phyloP scores from a whole-genome alignment of 139 green algal species.

The Eudorina sp. region DNA sequence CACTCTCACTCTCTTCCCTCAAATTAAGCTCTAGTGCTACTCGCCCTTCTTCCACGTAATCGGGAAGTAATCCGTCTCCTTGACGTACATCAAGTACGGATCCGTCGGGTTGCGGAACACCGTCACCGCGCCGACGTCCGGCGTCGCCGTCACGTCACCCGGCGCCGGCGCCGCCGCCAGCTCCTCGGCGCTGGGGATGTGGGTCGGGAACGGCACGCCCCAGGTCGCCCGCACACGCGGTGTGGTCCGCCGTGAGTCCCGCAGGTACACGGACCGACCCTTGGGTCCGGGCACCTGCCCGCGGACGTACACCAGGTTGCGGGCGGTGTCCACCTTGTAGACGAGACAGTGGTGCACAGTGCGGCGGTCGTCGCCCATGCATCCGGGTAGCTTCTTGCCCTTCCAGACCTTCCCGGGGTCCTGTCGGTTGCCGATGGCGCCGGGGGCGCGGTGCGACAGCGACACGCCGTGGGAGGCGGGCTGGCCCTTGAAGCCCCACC shows the following conservation, averaged over 20 bases:
- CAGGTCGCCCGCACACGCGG: conserved; percentile 47
- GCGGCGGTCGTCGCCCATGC: conserved; percentile 87
- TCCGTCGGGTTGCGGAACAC: conserved; percentile 36
- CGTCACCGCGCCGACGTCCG: not conserved
- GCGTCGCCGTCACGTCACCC: not conserved
- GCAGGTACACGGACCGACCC: conserved; percentile 86
- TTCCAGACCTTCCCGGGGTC: conserved; percentile 95
- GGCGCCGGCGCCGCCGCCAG: not conserved
- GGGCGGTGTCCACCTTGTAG: conserved; percentile 91
- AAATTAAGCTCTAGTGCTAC: not conserved
- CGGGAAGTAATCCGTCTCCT: conserved; percentile 49
- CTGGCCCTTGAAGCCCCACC: conserved; percentile 90
- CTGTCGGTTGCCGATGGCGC: conserved; percentile 66
- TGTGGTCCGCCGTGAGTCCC: conserved; percentile 70
- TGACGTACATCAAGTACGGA: conserved; percentile 35
- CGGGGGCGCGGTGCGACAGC: conserved; percentile 79
- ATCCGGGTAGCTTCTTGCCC: conserved; percentile 98
- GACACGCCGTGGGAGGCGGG: conserved; percentile 93
- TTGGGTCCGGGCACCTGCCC: conserved; percentile 92
- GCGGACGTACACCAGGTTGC: conserved; percentile 95
- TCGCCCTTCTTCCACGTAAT: conserved; percentile 50
- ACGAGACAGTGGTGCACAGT: conserved; percentile 86
- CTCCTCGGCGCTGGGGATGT: conserved; percentile 8
- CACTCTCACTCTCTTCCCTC: too few species aligned
- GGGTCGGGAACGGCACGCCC: conserved; percentile 68